Percentiles rank a stretch among this genome's conserved stretches.
Evolutionary conservation across 306 rosid genomes (phyloP).

Genomic region (Canavalia ensiformis): DNA sequence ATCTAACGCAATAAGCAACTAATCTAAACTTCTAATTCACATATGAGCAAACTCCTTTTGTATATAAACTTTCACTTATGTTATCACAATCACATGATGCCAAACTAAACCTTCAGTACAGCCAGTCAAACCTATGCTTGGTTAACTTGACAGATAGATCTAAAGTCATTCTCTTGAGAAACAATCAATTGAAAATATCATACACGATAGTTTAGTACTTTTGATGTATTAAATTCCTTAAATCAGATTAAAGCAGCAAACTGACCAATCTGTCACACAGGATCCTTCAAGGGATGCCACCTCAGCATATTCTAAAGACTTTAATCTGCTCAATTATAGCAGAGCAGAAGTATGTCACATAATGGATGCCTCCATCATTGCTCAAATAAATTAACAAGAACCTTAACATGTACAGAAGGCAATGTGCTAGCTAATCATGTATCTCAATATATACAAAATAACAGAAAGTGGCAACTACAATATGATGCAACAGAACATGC

Average conservation of each 20-base stretch:
- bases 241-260: constrained; percentile 24
- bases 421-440: constrained; percentile 1
- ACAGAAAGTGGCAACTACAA: not conserved
- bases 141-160: constrained; percentile 34
- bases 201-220: constrained; percentile 25
- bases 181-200: constrained; percentile 15
- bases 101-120: constrained; percentile 20
- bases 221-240: constrained; percentile 4
- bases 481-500: constrained; percentile 25
- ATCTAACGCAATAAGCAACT: constrained; percentile 26
- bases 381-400: constrained; percentile 20
- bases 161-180: not conserved
- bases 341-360: not conserved
- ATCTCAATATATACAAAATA: not conserved
- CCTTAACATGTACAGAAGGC: not conserved
- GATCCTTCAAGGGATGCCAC: constrained; percentile 31
- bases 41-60: constrained; percentile 20
- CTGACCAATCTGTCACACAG: constrained; percentile 20
- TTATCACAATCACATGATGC: constrained; percentile 3
- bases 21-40: constrained; percentile 12
- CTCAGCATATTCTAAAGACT: constrained; percentile 18
- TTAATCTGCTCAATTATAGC: constrained; percentile 2
- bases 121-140: not conserved
- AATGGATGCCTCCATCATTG: not conserved
- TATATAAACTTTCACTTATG: constrained; percentile 11